A percentile compares a stretch with the other conserved stretches of the same genome.
These are phyloP conservation scores for Penicillium samsonianum DNA, from an alignment of 495 filamentous ascomycete genomes.

Conservation along the genomic window DNA sequence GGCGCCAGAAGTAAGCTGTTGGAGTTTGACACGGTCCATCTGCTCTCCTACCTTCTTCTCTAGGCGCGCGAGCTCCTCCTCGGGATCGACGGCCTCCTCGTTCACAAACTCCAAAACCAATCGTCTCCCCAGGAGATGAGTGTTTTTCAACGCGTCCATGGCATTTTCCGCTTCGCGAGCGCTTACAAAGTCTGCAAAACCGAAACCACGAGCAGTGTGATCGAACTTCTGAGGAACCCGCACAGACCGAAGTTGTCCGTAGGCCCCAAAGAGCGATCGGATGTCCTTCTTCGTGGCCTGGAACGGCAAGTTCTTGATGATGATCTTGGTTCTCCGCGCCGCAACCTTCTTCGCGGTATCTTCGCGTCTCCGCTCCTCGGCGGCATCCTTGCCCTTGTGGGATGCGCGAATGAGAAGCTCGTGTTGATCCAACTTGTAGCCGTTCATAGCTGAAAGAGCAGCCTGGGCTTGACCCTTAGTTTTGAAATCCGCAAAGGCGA, in stretches of 20 bases:
- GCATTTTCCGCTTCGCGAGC: slow-evolving; percentile 91
- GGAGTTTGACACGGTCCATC: slow-evolving; percentile 81
- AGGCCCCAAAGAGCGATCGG: slow-evolving; percentile 77
- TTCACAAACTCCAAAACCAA: slow-evolving; percentile 89
- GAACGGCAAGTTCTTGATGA: slow-evolving; percentile 98
- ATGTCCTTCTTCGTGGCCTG: slow-evolving; percentile 92
- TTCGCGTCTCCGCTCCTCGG: slow-evolving; percentile 77
- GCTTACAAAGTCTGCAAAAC: slow-evolving; percentile 94
- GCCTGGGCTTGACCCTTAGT: slow-evolving; percentile 74
- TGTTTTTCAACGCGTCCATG: slow-evolving; percentile 84
- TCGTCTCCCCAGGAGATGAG: slow-evolving; percentile 86
- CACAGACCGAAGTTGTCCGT: slow-evolving; percentile 88
- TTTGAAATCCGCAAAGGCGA: slow-evolving; percentile 89
- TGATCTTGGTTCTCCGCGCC: slow-evolving; percentile 79
- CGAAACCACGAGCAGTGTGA: slow-evolving; percentile 82
- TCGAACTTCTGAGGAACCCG: slow-evolving; percentile 95
- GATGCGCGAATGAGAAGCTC: slow-evolving; percentile 78
- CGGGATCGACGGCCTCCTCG: slow-evolving; percentile 81
- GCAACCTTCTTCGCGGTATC: slow-evolving; percentile 76
- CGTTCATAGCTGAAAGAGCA: slow-evolving; percentile 82
- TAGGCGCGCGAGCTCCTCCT: slow-evolving; percentile 95
- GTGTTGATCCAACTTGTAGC: slow-evolving; percentile 81
- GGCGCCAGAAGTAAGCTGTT: slow-evolving; percentile 71
- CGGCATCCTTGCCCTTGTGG: slow-evolving; percentile 82
- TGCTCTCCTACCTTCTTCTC: slow-evolving; percentile 90